Base-by-base conservation (phyloP, 2,329 filamentous ascomycete species). In the Stachybotrys chartarum region DNA sequence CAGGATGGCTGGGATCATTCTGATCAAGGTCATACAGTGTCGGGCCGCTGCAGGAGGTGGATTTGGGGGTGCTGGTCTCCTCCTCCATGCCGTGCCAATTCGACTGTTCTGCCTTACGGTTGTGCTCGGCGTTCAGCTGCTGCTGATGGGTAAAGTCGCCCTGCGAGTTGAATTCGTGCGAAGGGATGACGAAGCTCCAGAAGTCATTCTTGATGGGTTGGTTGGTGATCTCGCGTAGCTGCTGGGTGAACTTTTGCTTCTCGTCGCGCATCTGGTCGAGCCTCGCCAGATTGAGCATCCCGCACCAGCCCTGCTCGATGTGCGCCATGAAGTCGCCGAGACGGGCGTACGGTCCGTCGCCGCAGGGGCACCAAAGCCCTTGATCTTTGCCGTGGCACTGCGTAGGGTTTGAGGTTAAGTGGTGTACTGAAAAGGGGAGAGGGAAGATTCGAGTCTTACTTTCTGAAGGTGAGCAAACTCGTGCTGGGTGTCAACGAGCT, bases 321-420 rank as follows among this genome's bases (percentile, higher is more conserved):
- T 83, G 80, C 1, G 56, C 44, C 53, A 81, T 70, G 42, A 80
- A 70, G 0, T 52, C 58, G 1, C 70, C 67, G 0, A 75, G 65
- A 1, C 69, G 66, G 0, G 35, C 50, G 55, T 79, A 81, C 1
- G 64, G 64, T 2, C 60, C 66, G 1, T 61, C 56, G 0, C 61
- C 52, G 56, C 80, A 83, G 30, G 78, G 77, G 51, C 80, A 83
- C 3, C 58, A 50, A 1, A 83, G 68, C 1, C 71, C 57, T 54
- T 79, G 75, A 17, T 66, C 60, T 12, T 69, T 59, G 6, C 69
- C 68, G 55, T 79, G 77, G 11, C 59, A 51, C 75, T 78, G 6
- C 1, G 18, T 1, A 32, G 6, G 6, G 51, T 65, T 18, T 65
- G 57, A 39, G 14, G 35, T 42, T 10, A 42, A 6, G 7, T 14